Evolutionary conservation across 2,329 filamentous ascomycete species (phyloP).

Genomic region (Aschersonia sp.): DNA sequence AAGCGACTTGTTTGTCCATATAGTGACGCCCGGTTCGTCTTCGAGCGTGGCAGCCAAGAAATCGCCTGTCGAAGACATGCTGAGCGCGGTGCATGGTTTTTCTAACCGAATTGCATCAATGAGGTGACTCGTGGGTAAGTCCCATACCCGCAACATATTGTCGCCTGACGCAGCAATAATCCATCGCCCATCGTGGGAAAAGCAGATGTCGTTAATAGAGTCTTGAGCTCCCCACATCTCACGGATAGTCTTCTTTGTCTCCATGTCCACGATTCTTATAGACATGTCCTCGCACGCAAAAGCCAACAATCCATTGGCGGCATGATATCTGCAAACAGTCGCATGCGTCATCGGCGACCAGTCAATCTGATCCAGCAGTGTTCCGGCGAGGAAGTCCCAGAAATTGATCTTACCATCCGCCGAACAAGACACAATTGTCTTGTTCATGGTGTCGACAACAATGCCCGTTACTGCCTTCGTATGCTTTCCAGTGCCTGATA

Average conservation of each 20-base stretch:
- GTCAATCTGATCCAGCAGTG: constrained; percentile 64
- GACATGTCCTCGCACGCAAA: constrained; percentile 81
- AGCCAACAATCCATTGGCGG: constrained; percentile 70
- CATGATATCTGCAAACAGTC: constrained; percentile 65
- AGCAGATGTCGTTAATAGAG: constrained; percentile 66
- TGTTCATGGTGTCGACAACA: constrained; percentile 79
- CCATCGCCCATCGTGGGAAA: constrained; percentile 90
- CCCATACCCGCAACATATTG: constrained; percentile 74
- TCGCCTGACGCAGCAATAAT: constrained; percentile 78
- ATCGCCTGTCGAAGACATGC: constrained; percentile 82
- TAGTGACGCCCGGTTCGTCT: constrained; percentile 70
- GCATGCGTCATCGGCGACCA: constrained; percentile 65
- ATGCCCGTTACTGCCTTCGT: constrained; percentile 72
- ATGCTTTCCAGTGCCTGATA: constrained; percentile 54
- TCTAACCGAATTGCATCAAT: constrained; percentile 80
- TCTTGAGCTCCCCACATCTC: constrained; percentile 76
- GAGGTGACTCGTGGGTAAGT: constrained; percentile 85
- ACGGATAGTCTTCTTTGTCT: constrained; percentile 80
- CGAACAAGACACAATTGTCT: constrained; percentile 70
- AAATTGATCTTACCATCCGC: constrained; percentile 92
- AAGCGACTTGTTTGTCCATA: constrained; percentile 89
- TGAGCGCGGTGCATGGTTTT: constrained; percentile 65
- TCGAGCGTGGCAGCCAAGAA: constrained; percentile 84
- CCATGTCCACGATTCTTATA: constrained; percentile 77
- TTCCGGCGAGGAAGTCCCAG: constrained; percentile 85